A percentile compares a stretch with the other conserved stretches of the same genome.
Evolutionary conservation across 2,329 filamentous ascomycete species (phyloP).

Genomic region (Trichophaea hybrida): DNA sequence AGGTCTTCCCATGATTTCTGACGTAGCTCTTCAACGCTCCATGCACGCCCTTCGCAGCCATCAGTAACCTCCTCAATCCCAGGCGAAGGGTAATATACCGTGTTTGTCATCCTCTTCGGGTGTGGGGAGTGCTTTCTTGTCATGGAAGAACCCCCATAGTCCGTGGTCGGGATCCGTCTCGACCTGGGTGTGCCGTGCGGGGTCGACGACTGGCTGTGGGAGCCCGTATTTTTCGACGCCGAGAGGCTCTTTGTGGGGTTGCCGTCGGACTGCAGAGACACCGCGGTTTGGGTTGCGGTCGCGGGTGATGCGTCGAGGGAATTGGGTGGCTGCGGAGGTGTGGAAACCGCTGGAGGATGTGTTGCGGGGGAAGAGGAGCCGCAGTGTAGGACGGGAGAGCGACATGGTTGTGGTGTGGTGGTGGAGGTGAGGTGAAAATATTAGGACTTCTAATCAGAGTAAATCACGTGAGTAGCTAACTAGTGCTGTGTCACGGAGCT

Average conservation of each 20-base stretch:
- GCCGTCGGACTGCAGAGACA: constrained; percentile 62
- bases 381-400: not conserved
- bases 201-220: constrained; percentile 52
- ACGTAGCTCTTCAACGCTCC: constrained; percentile 73
- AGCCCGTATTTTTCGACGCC: constrained; percentile 52
- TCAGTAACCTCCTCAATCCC: not conserved
- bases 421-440: not conserved
- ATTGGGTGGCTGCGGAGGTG: not conserved
- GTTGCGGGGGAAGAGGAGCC: constrained; percentile 2
- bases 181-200: constrained; percentile 42
- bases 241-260: constrained; percentile 46
- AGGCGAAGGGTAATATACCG: constrained; percentile 36
- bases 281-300: constrained; percentile 72
- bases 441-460: too few relatives aligned
- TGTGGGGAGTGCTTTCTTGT: constrained; percentile 52
- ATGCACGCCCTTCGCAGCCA: constrained; percentile 47
- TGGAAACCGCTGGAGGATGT: not conserved
- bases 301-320: constrained; percentile 33
- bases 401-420: not conserved
- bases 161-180: constrained; percentile 61
- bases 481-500: too few relatives aligned
- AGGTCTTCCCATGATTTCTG: constrained; percentile 88
- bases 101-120: constrained; percentile 57
- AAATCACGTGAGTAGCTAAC: too few relatives aligned
- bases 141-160: constrained; percentile 79